Evolutionary conservation across 257 asterid genomes (phyloP), one percentile per base, ranked within the genome.

Genomic region (Fraxinus pennsylvanica): DNA sequence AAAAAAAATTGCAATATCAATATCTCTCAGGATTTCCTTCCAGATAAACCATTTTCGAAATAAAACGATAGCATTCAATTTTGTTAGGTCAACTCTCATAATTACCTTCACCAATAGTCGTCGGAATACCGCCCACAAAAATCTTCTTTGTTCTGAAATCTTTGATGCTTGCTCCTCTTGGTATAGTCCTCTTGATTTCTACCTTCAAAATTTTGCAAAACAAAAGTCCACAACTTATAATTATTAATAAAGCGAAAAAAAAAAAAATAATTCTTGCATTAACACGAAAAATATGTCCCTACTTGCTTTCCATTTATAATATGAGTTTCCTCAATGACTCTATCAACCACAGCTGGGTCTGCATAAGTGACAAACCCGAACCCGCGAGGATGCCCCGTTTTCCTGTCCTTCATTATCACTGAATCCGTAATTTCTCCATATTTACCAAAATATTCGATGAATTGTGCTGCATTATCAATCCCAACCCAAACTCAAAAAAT

Each of bases 121-220:
- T 67, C 75, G 91, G 92, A 76, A 89, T 85, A 32, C 92, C 92
- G 3, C 92, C 90, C 71, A 89, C 91, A 76, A 89, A 89, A 70
- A 87, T 89, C 85, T 89, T 89, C 87, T 79, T 87, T 17, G 92
- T 89, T 85, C 84, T 89, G 76, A 85, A 89, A 79, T 84, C 90
- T 76, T 79, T 84, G 30, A 88, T 74, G 73, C 69, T 30, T 1
- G 84, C 85, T 83, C 88, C 92, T 85, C 87, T 89, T 33, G 92
- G 91, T n/a, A 87, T 87, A 39, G 92, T 87, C 82, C 92, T 85
- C 86, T 89, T 87, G 81, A 87, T 87, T 74, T 89, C 92, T 63
- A 87, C 92, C 92, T 89, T 79, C 45, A 72, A 79, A 78, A 72
- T 57, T 57, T 73, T 39, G 25, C 71, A 78, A 57, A 45, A 45